phyloP scores from a whole-genome alignment of 495 filamentous ascomycete species.

The Talaromyces stipitatus region DNA sequence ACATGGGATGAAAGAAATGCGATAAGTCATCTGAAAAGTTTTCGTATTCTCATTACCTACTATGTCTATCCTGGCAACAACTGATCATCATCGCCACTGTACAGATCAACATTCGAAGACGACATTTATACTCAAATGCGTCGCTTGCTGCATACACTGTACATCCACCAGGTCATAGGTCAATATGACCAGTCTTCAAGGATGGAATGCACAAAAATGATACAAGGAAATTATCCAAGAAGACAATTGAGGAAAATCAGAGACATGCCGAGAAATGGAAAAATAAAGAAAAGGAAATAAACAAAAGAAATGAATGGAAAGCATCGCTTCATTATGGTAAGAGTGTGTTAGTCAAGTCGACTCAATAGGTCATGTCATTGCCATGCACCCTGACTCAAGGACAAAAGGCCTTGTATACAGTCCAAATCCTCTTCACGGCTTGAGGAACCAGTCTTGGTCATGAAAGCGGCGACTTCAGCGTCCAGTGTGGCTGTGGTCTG shows the following conservation, averaged over 20 bases:
- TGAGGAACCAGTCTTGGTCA: constrained; percentile 51
- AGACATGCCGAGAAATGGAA: background rate
- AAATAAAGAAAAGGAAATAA: background rate
- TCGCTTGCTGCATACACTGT: background rate
- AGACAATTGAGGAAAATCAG: background rate
- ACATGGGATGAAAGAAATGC: no score
- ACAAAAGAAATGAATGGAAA: background rate
- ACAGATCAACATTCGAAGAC: background rate
- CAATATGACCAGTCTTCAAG: background rate
- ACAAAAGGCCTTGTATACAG: constrained; percentile 70
- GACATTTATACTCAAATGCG: background rate
- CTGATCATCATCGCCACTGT: background rate
- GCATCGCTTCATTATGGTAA: background rate
- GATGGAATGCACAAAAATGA: background rate
- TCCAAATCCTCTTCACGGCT: constrained; percentile 65
- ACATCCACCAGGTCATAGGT: background rate
- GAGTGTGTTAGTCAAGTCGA: background rate
- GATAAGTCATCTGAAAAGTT: no score
- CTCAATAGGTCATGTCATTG: constrained; percentile 17
- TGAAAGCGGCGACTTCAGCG: constrained; percentile 61
- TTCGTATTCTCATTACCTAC: background rate
- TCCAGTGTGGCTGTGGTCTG: constrained; percentile 1
- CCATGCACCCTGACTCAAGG: constrained; percentile 62
- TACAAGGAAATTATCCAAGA: no score
- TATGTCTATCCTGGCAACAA: background rate